Conservation (phyloP, 108 stramenopile species). For the Pseudonitzschia pungens region DNA sequence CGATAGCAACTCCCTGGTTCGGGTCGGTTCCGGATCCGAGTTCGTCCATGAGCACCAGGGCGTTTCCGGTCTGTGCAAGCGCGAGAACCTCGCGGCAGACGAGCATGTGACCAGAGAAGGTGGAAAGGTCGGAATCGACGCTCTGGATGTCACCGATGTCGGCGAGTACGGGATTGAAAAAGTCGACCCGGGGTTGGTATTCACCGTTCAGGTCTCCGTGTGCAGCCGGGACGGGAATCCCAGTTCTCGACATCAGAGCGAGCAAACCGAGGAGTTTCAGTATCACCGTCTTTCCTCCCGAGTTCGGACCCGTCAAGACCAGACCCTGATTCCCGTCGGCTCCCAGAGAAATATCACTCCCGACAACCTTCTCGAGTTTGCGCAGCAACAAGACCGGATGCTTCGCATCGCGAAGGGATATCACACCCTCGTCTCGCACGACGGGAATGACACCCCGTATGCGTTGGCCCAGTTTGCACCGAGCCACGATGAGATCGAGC, state of each 20-base stretch:
- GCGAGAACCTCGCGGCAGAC: slow-evolving; percentile 80
- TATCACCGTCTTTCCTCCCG: slow-evolving; percentile 92
- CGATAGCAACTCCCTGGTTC: slow-evolving; percentile 93
- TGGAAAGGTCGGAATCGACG: slow-evolving; percentile 90
- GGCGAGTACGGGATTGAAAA: slow-evolving; percentile 85
- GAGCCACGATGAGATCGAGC: slow-evolving; percentile 76
- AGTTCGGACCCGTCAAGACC: slow-evolving; percentile 91
- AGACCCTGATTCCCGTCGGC: slow-evolving; percentile 72
- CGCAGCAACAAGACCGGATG: slow-evolving; percentile 88
- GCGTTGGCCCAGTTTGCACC: slow-evolving; percentile 66
- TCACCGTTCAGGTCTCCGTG: background rate
- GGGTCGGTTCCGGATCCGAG: slow-evolving; percentile 94
- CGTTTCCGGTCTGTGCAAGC: slow-evolving; percentile 44
- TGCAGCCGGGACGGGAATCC: slow-evolving; percentile 84
- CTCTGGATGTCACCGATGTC: slow-evolving; percentile 95
- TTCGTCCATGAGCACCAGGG: slow-evolving; percentile 94
- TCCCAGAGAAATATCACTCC: slow-evolving; percentile 85
- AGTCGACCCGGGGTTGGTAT: slow-evolving; percentile 75
- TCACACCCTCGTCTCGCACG: slow-evolving; percentile 81
- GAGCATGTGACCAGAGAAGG: slow-evolving; percentile 92
- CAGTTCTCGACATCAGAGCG: slow-evolving; percentile 85
- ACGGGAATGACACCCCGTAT: slow-evolving; percentile 73
- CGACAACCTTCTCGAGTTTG: slow-evolving; percentile 70
- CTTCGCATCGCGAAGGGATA: slow-evolving; percentile 71
- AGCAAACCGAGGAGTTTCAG: slow-evolving; percentile 89